Evolutionary conservation across 768 basidiomycete species (phyloP).

Genomic region (Mrakia frigida): DNA sequence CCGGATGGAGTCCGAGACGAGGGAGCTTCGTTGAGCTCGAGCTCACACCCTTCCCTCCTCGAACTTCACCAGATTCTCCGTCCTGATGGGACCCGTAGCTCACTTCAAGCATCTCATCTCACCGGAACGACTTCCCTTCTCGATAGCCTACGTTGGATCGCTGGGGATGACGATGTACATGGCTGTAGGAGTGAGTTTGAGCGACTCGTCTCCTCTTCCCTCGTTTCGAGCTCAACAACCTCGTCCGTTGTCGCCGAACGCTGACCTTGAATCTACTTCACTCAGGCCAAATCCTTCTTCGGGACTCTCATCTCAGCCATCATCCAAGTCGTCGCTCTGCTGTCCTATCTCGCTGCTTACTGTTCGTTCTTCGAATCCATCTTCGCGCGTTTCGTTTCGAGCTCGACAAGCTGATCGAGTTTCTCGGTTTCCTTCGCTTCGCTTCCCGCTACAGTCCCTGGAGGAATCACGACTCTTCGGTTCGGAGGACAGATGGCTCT

Average conservation of each 20-base stretch:
- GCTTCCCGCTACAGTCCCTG: conserved; percentile 55
- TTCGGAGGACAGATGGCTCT: conserved; percentile 60
- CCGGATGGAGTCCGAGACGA: background rate
- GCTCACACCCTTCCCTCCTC: background rate
- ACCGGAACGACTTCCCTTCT: conserved; percentile 46
- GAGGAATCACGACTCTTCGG: conserved; percentile 50
- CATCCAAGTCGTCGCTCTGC: conserved; percentile 72
- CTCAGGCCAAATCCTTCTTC: conserved; percentile 77
- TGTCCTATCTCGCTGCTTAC: conserved; percentile 87
- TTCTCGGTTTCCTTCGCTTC: background rate
- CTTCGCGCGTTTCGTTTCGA: background rate
- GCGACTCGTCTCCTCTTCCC: background rate
- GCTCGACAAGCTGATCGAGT: background rate
- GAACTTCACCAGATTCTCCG: conserved; percentile 13
- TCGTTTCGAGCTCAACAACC: background rate
- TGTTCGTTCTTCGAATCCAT: conserved; percentile 41
- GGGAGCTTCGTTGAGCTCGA: background rate
- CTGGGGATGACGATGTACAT: conserved; percentile 86
- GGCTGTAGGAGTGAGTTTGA: conserved; percentile 67
- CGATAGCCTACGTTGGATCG: conserved; percentile 72
- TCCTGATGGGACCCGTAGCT: conserved; percentile 32
- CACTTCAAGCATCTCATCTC: conserved; percentile 67
- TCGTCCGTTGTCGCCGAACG: background rate
- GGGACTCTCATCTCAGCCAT: conserved; percentile 77
- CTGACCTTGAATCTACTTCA: background rate